These are phyloP conservation scores for Mycena albidolilacea DNA, from an alignment of 768 basidiomycete genomes.

Conservation along the genomic window DNA sequence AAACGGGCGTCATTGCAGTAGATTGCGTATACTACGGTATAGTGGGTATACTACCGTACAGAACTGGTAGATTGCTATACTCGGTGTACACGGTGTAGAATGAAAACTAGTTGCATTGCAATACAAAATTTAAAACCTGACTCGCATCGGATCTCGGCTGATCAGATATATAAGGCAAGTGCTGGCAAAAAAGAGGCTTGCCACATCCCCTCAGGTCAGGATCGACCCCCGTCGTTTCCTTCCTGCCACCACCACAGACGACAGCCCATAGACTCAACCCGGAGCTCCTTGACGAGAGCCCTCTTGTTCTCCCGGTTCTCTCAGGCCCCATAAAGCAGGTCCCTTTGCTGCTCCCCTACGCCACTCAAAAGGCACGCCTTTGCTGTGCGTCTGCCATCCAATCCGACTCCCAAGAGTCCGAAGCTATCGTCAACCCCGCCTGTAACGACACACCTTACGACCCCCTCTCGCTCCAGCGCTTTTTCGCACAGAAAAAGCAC, in stretches of 20 bases:
- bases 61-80: too few relatives aligned
- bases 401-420: slow-evolving; percentile 40
- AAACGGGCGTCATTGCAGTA: background rate
- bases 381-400: slow-evolving; percentile 87
- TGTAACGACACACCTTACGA: slow-evolving; percentile 85
- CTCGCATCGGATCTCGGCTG: slow-evolving; percentile 3
- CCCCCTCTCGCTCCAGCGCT: slow-evolving; percentile 56
- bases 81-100: too few relatives aligned
- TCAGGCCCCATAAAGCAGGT: slow-evolving; percentile 42
- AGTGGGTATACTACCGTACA: too few relatives aligned
- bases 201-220: slow-evolving; percentile 53
- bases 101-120: background rate
- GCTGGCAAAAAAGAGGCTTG: slow-evolving; percentile 10
- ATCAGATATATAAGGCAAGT: slow-evolving; percentile 45
- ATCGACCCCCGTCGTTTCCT: slow-evolving; percentile 64
- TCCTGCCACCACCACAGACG: slow-evolving; percentile 52
- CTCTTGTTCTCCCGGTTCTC: slow-evolving; percentile 39
- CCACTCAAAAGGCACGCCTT: slow-evolving; percentile 91
- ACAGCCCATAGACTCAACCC: slow-evolving; percentile 59
- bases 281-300: slow-evolving; percentile 40
- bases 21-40: background rate
- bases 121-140: background rate
- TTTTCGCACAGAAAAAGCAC: slow-evolving; percentile 46
- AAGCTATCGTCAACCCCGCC: slow-evolving; percentile 49
- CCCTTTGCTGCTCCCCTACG: slow-evolving; percentile 50